Percentiles rank a stretch among this genome's conserved stretches.
phyloP scores from a whole-genome alignment of 257 asterid species.

The Anisodus tanguticus region DNA sequence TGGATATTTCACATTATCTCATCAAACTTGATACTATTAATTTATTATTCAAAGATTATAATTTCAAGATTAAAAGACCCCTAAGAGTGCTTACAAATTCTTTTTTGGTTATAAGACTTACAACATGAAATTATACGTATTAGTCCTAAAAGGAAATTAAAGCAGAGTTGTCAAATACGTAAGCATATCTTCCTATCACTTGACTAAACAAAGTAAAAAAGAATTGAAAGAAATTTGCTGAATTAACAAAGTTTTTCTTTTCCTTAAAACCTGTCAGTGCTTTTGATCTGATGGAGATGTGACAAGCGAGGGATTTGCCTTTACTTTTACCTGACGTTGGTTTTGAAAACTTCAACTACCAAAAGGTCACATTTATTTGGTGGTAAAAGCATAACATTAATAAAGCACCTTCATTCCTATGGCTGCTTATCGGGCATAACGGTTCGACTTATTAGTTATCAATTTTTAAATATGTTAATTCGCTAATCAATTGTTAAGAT shows the following conservation, averaged over 20 bases:
- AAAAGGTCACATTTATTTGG: not conserved
- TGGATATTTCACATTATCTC: too few species aligned
- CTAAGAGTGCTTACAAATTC: too few species aligned
- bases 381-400: not conserved
- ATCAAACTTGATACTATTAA: too few species aligned
- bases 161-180: not conserved
- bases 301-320: not conserved
- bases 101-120: not conserved
- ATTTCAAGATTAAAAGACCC: too few species aligned
- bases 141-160: not conserved
- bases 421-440: too few species aligned
- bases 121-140: not conserved
- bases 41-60: too few species aligned
- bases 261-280: not conserved
- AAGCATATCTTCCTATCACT: not conserved
- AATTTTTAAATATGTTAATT: too few species aligned
- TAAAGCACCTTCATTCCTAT: not conserved
- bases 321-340: not conserved
- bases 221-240: not conserved
- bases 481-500: too few species aligned
- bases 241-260: not conserved
- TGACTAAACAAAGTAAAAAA: not conserved
- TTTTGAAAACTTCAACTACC: slow-evolving; percentile 23
- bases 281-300: not conserved
- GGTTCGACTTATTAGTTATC: too few species aligned